Base-by-base conservation (phyloP, 164 flowering plant species). In the Saururus chinensis region DNA sequence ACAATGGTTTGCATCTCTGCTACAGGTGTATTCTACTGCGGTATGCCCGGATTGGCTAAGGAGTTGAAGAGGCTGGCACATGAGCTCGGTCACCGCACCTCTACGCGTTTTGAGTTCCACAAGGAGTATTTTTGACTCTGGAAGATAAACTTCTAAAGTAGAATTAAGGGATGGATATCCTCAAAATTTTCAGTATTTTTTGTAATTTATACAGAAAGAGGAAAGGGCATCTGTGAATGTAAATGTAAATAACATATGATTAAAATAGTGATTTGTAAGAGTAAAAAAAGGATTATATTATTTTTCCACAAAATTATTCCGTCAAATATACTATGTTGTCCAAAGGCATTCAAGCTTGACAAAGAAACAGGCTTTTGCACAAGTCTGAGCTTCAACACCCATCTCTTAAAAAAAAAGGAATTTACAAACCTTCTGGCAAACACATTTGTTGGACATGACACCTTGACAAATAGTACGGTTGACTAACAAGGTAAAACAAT, bases 11-110 rank as follows among this genome's bases (percentile, higher is more conserved):
- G 6, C 19, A 4, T 53, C 4, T 53, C 13, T 19, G 22, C 11
- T 77, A 84, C 85, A 93, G 99, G 99, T 40, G 97, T 93, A 14
- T 93, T 93, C 77, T 93, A 90, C 71, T 93, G 99, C 64, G 99
- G 99, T 52, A 74, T 79, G 81, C 97, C 97, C 19, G 75, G 78
- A 60, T 60, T 93, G 63, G 99, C 95, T 21, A 88, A 90, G 81
- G 96, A 90, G 61, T 69, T 93, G 68, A 88, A 74, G 75, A 77
- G 77, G 68, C 68, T 90, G 53, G 80, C 93, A 35, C 73, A 70
- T 1, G 96, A 93, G 63, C n/a, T 85, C 63, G 85, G 68, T 66
- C 84, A 84, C 66, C 85, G 72, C 72, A 88, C 95, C 49, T 74
- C 91, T 51, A 88, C 99, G 17, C 74, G 97, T 9, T 93, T 93